phyloP scores from a whole-genome alignment of 208 protist genomes.

The Acanthamoeba castellanii region DNA sequence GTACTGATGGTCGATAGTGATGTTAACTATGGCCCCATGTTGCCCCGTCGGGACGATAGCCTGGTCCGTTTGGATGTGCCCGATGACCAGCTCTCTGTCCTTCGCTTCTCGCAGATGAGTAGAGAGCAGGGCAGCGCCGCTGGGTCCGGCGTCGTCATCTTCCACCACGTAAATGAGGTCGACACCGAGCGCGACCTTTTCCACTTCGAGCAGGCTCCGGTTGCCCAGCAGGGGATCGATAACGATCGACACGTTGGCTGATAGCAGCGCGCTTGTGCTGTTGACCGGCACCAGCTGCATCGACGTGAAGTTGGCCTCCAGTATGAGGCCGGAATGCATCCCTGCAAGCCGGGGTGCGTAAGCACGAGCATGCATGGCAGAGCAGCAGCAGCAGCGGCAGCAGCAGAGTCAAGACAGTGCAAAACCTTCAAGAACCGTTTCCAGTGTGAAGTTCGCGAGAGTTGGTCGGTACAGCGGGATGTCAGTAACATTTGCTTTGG shows the following conservation, averaged over 20 bases:
- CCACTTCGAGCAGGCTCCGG: neutral
- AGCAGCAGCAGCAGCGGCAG: too few relatives aligned
- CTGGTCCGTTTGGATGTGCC: neutral
- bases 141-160: neutral
- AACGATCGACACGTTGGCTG: neutral
- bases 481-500: neutral
- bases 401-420: neutral
- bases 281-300: conserved; percentile 28
- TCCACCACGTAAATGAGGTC: neutral
- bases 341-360: neutral
- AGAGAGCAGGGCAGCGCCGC: too few relatives aligned
- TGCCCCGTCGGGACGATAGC: neutral
- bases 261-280: neutral
- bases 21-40: neutral
- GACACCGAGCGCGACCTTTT: neutral
- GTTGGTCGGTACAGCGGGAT: conserved; percentile 9
- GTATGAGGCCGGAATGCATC: neutral
- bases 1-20: neutral
- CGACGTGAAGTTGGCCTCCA: neutral
- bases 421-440: neutral
- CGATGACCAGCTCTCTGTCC: neutral
- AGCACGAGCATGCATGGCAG: neutral
- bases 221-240: conserved; percentile 14
- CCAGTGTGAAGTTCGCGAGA: conserved; percentile 13
- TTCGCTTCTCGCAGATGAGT: too few relatives aligned